These are phyloP conservation scores for Ophiostoma himal-ulmi DNA, from an alignment of 2,329 filamentous ascomycete genomes.

Conservation along the genomic window DNA sequence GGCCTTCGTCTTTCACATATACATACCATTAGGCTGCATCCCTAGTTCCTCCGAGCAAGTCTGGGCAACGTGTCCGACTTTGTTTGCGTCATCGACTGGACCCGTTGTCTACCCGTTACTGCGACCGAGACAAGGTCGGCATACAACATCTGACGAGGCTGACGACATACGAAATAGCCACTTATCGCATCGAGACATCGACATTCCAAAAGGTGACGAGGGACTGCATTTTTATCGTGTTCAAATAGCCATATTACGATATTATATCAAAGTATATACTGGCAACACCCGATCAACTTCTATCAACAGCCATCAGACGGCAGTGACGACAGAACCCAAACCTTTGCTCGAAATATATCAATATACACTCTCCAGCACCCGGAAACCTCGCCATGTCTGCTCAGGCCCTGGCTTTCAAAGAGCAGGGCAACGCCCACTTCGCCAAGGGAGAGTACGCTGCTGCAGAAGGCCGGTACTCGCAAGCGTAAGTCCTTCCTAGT, in stretches of 20 bases:
- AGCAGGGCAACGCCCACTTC: conserved; percentile 61
- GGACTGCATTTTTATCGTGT: background rate
- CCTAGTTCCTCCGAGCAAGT: background rate
- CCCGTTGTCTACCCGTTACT: background rate
- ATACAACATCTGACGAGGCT: background rate
- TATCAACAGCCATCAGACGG: background rate
- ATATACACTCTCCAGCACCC: background rate
- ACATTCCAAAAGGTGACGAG: background rate
- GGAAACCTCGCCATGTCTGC: conserved; percentile 26
- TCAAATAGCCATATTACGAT: background rate
- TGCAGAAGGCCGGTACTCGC: conserved; percentile 66
- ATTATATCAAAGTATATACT: background rate
- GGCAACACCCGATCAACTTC: background rate
- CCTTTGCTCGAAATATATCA: background rate
- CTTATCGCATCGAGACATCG: background rate
- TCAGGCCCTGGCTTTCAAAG: conserved; percentile 43
- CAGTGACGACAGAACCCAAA: background rate
- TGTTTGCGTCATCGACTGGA: background rate
- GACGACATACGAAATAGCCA: background rate
- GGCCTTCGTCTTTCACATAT: background rate
- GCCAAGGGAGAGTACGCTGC: conserved; percentile 56
- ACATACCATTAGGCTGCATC: background rate
- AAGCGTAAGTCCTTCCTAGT: conserved; percentile 50
- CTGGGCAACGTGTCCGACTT: background rate
- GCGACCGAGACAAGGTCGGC: background rate